phyloP scores from a whole-genome alignment of 768 basidiomycete species.

The Leccinum sublutescens region DNA sequence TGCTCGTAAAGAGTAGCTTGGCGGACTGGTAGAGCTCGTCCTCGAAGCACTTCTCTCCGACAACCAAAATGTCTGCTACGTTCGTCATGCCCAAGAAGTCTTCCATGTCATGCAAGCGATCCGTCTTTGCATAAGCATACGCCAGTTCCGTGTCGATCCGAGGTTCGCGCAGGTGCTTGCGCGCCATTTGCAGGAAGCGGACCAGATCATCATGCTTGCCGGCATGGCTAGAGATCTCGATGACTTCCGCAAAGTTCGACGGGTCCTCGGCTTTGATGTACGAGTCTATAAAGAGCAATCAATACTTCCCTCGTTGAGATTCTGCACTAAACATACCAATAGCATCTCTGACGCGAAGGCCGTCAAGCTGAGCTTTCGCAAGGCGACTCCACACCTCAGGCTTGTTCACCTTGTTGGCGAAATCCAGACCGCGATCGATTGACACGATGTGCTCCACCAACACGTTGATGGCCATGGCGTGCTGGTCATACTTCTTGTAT shows the following conservation, averaged over 20 bases:
- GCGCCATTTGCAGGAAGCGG: slow-evolving; percentile 97
- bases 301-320: neutral
- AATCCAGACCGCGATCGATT: slow-evolving; percentile 94
- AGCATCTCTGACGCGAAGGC: slow-evolving; percentile 95
- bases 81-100: slow-evolving; percentile 99
- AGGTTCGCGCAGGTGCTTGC: slow-evolving; percentile 94
- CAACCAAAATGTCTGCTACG: slow-evolving; percentile 93
- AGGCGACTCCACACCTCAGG: slow-evolving; percentile 97
- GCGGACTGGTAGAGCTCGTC: slow-evolving; percentile 97
- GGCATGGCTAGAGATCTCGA: slow-evolving; percentile 92
- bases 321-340: slow-evolving; percentile 61
- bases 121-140: slow-evolving; percentile 97
- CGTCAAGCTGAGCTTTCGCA: slow-evolving; percentile 98
- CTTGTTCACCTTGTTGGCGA: slow-evolving; percentile 93
- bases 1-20: slow-evolving; percentile 92
- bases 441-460: slow-evolving; percentile 98
- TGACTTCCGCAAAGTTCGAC: slow-evolving; percentile 90
- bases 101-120: slow-evolving; percentile 98
- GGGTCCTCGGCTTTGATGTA: slow-evolving; percentile 98
- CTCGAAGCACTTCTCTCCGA: slow-evolving; percentile 99
- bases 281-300: slow-evolving; percentile 58
- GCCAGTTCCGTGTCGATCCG: slow-evolving; percentile 98
- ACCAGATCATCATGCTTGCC: slow-evolving; percentile 94
- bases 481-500: slow-evolving; percentile 96
- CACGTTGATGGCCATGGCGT: slow-evolving; percentile 94